These are phyloP conservation scores for Fusarium secorum DNA, from an alignment of 2,329 filamentous ascomycete species.

Conservation along the genomic window DNA sequence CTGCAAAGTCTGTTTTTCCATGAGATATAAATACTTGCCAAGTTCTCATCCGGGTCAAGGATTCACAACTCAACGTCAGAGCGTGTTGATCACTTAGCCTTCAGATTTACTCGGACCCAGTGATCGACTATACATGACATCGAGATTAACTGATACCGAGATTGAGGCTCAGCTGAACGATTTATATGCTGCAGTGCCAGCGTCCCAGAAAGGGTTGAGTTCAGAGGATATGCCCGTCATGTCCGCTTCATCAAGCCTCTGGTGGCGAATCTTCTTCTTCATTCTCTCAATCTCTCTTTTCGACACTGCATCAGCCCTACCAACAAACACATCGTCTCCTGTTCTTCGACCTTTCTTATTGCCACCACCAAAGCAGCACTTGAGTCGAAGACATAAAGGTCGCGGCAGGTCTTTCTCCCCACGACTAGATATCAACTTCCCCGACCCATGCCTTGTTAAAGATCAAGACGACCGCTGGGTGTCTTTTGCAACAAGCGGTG, in stretches of 20 bases:
- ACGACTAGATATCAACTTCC: constrained; percentile 53
- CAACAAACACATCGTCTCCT: background rate
- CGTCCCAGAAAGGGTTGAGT: background rate
- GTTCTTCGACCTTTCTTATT: constrained; percentile 2
- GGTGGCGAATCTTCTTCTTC: constrained; percentile 6
- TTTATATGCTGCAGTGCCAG: constrained; percentile 14
- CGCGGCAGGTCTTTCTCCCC: constrained; percentile 12
- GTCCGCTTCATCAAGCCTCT: constrained; percentile 10
- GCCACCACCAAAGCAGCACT: constrained; percentile 8
- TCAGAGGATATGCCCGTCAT: constrained; percentile 15
- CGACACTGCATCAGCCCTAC: constrained; percentile 2
- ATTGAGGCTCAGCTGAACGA: constrained; percentile 30
- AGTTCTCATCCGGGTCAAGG: constrained; percentile 14
- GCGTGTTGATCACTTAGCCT: constrained; percentile 23
- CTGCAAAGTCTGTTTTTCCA: background rate
- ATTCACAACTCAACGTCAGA: constrained; percentile 33
- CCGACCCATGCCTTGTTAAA: constrained; percentile 62
- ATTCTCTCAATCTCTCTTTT: constrained; percentile 10
- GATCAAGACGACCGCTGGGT: constrained; percentile 60
- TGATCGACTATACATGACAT: constrained; percentile 35
- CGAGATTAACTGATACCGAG: constrained; percentile 27
- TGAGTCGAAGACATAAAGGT: constrained; percentile 22
- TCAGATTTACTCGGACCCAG: constrained; percentile 16
- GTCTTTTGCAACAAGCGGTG: constrained; percentile 64
- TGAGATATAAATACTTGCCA: background rate